Base-by-base conservation (phyloP, 2,329 filamentous ascomycete genomes). In the Monosporascus sp. region DNA sequence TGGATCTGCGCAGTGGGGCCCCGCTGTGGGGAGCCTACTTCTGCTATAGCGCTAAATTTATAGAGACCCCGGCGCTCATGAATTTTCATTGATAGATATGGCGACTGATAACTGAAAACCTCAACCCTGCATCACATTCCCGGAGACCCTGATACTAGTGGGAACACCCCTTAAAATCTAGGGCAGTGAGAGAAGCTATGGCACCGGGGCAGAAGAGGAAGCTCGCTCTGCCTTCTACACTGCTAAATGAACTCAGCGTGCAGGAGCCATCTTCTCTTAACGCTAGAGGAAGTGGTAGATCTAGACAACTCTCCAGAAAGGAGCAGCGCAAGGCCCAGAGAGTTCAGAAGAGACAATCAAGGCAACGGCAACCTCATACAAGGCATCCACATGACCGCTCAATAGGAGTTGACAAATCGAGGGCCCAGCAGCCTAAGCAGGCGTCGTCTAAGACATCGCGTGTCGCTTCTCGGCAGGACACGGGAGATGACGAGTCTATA, bases 181-280 rank as follows among this genome's bases (percentile, higher is more conserved):
- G 31, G 31, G 5, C 31, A n/a, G n/a, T 45, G 24, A 24, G 6
- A 44, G 2, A 22, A 25, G 53, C 49, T n/a, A 71, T 71, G 67
- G 58, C 62, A 7, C 61, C 63, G 35, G 49, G 53, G 31, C 58
- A 58, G 38, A 66, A 66, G 35, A 72, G 68, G 48, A 68, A 68
- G 50, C 67, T 77, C 18, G 68, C 71, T 44, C 64, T 80, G 5
- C 76, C 77, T 3, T 67, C 67, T 25, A 63, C 68, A 37, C 61
- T 80, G 6, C 66, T 79, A 37, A 72, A 73, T 50, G 69, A 79
- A 60, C 62, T 80, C 18, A 74, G 69, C 18, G 63, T 63, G 20
- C 62, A 70, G 54, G 50, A 52, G 47, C 53, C 54, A 17, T 47
- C 55, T 8, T 51, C 56, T n/a, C 38, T 14, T 14, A 35, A 49